These are phyloP conservation scores for Lentinula detonsa DNA, from an alignment of 768 basidiomycete species.

Conservation along the genomic window DNA sequence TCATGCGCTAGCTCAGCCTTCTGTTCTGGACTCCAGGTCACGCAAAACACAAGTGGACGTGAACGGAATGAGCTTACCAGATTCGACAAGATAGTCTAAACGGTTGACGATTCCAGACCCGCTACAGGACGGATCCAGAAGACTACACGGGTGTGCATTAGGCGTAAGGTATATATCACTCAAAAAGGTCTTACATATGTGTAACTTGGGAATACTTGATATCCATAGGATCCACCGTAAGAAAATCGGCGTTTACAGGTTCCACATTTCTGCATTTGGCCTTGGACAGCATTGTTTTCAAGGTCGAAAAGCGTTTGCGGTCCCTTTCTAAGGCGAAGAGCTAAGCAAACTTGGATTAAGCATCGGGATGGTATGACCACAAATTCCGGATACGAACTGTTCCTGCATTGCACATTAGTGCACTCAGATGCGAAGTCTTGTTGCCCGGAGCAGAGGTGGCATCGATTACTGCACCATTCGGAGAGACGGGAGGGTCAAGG, in stretches of 20 bases:
- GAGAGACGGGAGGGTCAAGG: conserved; percentile 61
- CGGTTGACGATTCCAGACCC: conserved; percentile 91
- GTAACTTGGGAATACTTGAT: conserved; percentile 59
- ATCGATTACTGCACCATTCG: conserved; percentile 68
- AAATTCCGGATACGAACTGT: conserved; percentile 41
- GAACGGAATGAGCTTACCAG: conserved; percentile 39
- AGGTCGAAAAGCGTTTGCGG: conserved; percentile 71
- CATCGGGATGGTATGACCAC: background rate
- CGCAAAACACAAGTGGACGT: background rate
- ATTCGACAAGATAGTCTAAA: conserved; percentile 75
- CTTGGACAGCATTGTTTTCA: conserved; percentile 79
- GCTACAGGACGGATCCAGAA: conserved; percentile 95
- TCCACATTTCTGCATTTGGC: conserved; percentile 80
- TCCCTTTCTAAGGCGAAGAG: conserved; percentile 90
- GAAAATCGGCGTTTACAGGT: conserved; percentile 77
- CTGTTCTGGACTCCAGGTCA: conserved; percentile 31
- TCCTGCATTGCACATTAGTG: conserved; percentile 78
- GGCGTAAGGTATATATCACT: background rate
- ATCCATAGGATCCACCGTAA: conserved; percentile 66
- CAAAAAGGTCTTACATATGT: conserved; percentile 60
- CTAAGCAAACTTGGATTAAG: conserved; percentile 24
- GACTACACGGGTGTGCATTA: conserved; percentile 23
- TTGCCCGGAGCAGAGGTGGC: conserved; percentile 97
- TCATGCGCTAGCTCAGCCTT: conserved; percentile 53
- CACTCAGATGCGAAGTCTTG: conserved; percentile 92